Evolutionary conservation across 2,329 filamentous ascomycete genomes (phyloP).

Genomic region (Sphaerulina vaccinii): DNA sequence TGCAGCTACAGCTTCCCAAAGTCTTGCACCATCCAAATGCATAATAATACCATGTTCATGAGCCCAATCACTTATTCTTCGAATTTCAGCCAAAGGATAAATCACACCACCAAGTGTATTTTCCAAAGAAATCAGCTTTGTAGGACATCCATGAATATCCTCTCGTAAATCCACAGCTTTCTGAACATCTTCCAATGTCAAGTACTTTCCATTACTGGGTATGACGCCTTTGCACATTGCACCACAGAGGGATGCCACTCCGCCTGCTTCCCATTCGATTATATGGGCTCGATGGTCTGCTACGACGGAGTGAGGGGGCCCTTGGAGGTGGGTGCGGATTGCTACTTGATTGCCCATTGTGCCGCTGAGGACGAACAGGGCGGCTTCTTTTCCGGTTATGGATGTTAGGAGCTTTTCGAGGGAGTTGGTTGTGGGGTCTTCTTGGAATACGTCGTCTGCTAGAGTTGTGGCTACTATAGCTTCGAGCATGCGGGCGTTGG

Average conservation of each 20-base stretch:
- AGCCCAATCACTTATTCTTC: slow-evolving; percentile 67
- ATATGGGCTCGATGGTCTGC: slow-evolving; percentile 80
- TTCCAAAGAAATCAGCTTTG: slow-evolving; percentile 76
- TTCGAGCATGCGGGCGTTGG: slow-evolving; percentile 75
- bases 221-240: slow-evolving; percentile 67
- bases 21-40: slow-evolving; percentile 75
- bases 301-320: slow-evolving; percentile 77
- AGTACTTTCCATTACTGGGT: slow-evolving; percentile 68
- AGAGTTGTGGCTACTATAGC: slow-evolving; percentile 74
- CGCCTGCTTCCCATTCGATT: slow-evolving; percentile 65
- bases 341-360: slow-evolving; percentile 91
- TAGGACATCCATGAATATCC: slow-evolving; percentile 76
- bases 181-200: slow-evolving; percentile 75
- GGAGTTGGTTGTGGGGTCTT: slow-evolving; percentile 74
- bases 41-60: slow-evolving; percentile 62
- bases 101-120: slow-evolving; percentile 81
- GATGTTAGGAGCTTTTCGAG: slow-evolving; percentile 73
- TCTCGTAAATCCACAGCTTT: slow-evolving; percentile 63
- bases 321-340: slow-evolving; percentile 71
- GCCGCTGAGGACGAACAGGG: slow-evolving; percentile 79
- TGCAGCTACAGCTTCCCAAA: slow-evolving; percentile 78
- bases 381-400: slow-evolving; percentile 72
- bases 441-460: slow-evolving; percentile 78
- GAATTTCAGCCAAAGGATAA: slow-evolving; percentile 71
- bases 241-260: slow-evolving; percentile 68